A percentile compares a stretch with the other conserved stretches of the same genome.
Conservation (phyloP, 2,329 filamentous ascomycete genomes). For the Trichocomaceae sp. region DNA sequence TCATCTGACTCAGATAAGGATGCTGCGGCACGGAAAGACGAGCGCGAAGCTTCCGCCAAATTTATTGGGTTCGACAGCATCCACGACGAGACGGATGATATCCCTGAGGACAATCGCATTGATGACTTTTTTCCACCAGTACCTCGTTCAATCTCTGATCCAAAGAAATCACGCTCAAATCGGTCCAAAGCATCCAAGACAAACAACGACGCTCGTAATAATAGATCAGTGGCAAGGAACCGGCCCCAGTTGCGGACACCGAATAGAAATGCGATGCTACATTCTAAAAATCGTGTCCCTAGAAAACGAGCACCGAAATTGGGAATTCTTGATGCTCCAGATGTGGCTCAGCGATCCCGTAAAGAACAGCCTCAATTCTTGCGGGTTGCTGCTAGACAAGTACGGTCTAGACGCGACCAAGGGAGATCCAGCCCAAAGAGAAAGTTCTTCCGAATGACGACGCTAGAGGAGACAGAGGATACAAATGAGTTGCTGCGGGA, state of each 20-base stretch:
- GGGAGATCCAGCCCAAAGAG: conserved; percentile 47
- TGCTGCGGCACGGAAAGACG: conserved; percentile 14
- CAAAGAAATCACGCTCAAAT: conserved; percentile 10
- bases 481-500: conserved; percentile 43
- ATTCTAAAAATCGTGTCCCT: conserved; percentile 20
- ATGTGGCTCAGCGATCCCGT: conserved; percentile 23
- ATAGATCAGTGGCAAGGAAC: conserved; percentile 15
- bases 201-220: background rate
- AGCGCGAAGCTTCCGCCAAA: conserved; percentile 14
- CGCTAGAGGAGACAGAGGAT: conserved; percentile 49
- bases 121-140: conserved; percentile 35
- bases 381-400: conserved; percentile 49
- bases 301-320: conserved; percentile 24
- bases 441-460: conserved; percentile 49
- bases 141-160: conserved; percentile 17
- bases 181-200: background rate
- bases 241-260: conserved; percentile 28
- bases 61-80: conserved; percentile 21
- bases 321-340: conserved; percentile 49
- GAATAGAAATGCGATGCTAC: conserved; percentile 29
- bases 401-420: conserved; percentile 41
- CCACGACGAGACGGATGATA: conserved; percentile 19
- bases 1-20: conserved; percentile 27
- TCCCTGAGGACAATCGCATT: conserved; percentile 37
- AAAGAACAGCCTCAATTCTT: conserved; percentile 48